Evolutionary conservation across 768 basidiomycete genomes (phyloP).

Genomic region (Pilatotrama ljubarskyi): DNA sequence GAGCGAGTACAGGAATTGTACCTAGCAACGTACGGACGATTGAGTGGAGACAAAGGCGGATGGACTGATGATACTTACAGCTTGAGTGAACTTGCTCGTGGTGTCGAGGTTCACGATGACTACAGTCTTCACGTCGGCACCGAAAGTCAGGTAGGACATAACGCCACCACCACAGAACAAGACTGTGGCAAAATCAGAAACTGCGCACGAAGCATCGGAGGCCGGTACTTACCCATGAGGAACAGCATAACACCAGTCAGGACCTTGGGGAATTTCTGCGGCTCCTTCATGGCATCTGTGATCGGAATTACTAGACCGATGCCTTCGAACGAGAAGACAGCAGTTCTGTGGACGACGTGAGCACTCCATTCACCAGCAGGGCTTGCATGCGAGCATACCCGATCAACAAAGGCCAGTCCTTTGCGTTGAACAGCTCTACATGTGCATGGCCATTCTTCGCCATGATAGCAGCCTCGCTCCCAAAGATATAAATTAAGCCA

Average conservation of each 20-base stretch:
- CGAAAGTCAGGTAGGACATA: slow-evolving; percentile 87
- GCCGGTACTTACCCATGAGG: slow-evolving; percentile 54
- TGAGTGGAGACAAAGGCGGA: slow-evolving; percentile 23
- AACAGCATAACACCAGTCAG: slow-evolving; percentile 92
- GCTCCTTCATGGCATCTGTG: slow-evolving; percentile 95
- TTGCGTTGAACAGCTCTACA: slow-evolving; percentile 83
- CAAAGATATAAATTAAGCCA: slow-evolving; percentile 83
- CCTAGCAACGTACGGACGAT: slow-evolving; percentile 43
- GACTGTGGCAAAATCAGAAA: slow-evolving; percentile 39
- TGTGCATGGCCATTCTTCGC: slow-evolving; percentile 70
- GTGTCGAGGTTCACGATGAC: slow-evolving; percentile 92
- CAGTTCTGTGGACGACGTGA: slow-evolving; percentile 59
- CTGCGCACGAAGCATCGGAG: not conserved
- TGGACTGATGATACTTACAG: slow-evolving; percentile 46
- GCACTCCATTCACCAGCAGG: not conserved
- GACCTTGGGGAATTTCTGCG: slow-evolving; percentile 86
- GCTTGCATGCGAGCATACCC: slow-evolving; percentile 54
- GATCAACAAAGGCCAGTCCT: slow-evolving; percentile 88
- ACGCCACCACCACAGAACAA: slow-evolving; percentile 88
- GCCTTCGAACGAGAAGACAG: slow-evolving; percentile 98
- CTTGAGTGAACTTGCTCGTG: slow-evolving; percentile 83
- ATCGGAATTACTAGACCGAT: slow-evolving; percentile 97
- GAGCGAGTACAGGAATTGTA: slow-evolving; percentile 86
- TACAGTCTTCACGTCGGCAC: slow-evolving; percentile 85
- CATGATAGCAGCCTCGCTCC: slow-evolving; percentile 78